Evolutionary conservation across 228 moss, liverwort and hornwort species (phyloP).

Genomic region (Sphagnum fallax): DNA sequence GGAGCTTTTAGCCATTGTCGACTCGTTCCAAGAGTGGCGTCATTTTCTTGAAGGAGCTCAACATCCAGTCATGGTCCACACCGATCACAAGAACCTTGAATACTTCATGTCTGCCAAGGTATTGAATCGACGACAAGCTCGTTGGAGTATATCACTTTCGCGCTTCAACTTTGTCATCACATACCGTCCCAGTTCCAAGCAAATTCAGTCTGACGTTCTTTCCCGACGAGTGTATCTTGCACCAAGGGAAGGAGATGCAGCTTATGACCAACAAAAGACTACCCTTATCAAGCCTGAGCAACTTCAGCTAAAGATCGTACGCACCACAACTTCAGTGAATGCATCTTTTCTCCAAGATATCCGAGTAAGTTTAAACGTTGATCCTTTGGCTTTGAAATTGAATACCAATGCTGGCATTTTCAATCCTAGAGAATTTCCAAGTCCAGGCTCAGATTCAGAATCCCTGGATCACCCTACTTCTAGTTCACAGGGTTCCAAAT

Average conservation of each 20-base stretch:
- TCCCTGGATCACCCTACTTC: not conserved
- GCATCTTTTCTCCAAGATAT: not conserved
- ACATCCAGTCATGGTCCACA: not conserved
- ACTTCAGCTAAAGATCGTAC: not conserved
- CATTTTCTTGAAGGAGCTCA: not conserved
- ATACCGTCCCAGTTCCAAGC: not conserved
- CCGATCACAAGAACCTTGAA: not conserved
- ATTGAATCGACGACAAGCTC: not conserved
- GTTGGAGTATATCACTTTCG: not conserved
- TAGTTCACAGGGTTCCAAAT: too few relatives aligned
- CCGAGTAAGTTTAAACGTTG: not conserved
- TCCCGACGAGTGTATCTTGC: slow-evolving; percentile 1
- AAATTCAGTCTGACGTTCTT: not conserved
- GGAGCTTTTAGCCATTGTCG: not conserved
- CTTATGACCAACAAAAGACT: slow-evolving; percentile 4
- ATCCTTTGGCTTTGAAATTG: slow-evolving; percentile 1
- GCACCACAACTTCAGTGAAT: not conserved
- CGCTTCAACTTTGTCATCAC: not conserved
- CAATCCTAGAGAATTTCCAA: not conserved
- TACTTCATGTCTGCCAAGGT: not conserved
- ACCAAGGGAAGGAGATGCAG: not conserved
- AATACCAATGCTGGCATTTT: not conserved
- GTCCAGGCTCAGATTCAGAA: not conserved
- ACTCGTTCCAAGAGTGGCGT: not conserved
- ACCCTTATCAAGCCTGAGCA: not conserved